Base-by-base conservation (phyloP, 2,329 filamentous ascomycete genomes). In the Aspergillus sp. region DNA sequence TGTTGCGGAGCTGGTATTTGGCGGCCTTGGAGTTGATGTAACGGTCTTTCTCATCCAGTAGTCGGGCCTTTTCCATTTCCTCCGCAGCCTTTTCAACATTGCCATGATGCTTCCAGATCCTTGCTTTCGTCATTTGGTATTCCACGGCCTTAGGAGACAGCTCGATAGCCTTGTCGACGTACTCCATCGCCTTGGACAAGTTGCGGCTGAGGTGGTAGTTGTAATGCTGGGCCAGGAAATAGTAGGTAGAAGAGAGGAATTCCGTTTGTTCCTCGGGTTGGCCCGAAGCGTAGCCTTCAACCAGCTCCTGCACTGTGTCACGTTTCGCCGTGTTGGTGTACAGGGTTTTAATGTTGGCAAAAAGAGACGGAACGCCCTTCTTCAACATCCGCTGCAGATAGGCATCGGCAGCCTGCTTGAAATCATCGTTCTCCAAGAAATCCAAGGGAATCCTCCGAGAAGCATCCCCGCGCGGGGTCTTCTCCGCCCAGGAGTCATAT, bases 11-110 rank as follows among this genome's bases (percentile, higher is more conserved):
- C 75, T 96, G 92, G 74, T 99, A 99, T 75, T 99, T 99, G 60
- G 94, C 93, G 53, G 92, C 90, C 80, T 99, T 99, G 64, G 92
- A 96, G 82, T 99, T 99, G 82, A 98, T 98, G 75, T 98, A 96
- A 49, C 95, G 88, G 73, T 99, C 95, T 78, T 89, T 92, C 65
- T 90, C 86, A 72, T 99, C 96, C 63, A 97, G 83, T 63, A 87
- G 84, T 55, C 95, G 87, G 1, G 95, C 95, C 65, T 89, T 82
- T 67, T 97, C 90, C 92, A 99, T 98, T 47, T 87, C 85, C 69
- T 92, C 89, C 0, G 93, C 86, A 1, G 96, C 95, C 76, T 90
- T 91, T 65, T 85, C 80, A 6, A 88, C 79, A 70, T 97, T 87
- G 24, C 94, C 95, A 54, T 85, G 82, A 75, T 99, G 92, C 81